Evolutionary conservation across 352 stramenopile genomes (phyloP).

Genomic region (Phytophthora aleatoria): DNA sequence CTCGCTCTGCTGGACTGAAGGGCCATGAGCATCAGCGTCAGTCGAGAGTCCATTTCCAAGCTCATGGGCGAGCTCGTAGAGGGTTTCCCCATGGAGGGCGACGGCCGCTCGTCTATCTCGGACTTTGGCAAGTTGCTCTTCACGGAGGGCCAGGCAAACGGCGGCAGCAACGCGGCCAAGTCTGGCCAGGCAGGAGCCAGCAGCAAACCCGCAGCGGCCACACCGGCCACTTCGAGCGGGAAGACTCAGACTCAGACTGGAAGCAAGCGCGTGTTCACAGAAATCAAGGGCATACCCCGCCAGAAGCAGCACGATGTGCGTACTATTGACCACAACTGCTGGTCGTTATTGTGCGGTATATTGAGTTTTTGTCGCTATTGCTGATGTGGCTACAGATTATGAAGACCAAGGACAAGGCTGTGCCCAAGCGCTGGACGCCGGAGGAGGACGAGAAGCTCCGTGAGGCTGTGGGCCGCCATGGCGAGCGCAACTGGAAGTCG

Average conservation of each 20-base stretch:
- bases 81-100: slow-evolving; percentile 78
- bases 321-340: neutral
- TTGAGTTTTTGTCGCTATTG: slow-evolving; percentile 6
- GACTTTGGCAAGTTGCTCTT: slow-evolving; percentile 89
- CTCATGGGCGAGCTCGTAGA: slow-evolving; percentile 87
- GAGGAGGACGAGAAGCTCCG: slow-evolving; percentile 84
- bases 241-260: slow-evolving; percentile 28
- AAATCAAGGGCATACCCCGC: slow-evolving; percentile 83
- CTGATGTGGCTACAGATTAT: slow-evolving; percentile 49
- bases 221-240: neutral
- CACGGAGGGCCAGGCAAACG: slow-evolving; percentile 61
- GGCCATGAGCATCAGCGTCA: slow-evolving; percentile 77
- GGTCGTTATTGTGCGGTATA: neutral
- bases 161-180: slow-evolving; percentile 11
- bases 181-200: slow-evolving; percentile 1
- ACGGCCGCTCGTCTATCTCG: slow-evolving; percentile 80
- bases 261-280: slow-evolving; percentile 81
- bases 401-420: slow-evolving; percentile 85
- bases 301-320: slow-evolving; percentile 84
- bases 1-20: neutral
- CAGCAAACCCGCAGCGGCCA: slow-evolving; percentile 5
- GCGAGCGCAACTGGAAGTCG: slow-evolving; percentile 89
- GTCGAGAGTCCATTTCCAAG: slow-evolving; percentile 84
- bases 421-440: slow-evolving; percentile 80
- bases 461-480: slow-evolving; percentile 74